Conservation (phyloP, 2,329 filamentous ascomycete genomes). For the Venturia asperata region DNA sequence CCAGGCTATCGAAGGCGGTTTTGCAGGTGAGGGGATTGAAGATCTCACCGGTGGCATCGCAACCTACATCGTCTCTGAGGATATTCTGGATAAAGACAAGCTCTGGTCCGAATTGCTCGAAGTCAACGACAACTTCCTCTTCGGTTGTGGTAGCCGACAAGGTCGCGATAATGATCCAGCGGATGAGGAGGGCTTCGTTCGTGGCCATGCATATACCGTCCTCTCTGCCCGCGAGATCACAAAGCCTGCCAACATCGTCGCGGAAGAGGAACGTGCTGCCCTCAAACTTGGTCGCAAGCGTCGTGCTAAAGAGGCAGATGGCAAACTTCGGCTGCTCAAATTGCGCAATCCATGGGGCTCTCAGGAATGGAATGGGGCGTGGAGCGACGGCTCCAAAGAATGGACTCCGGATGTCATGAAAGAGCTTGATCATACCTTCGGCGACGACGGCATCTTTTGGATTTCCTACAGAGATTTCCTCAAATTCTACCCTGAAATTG, state of each 20-base stretch:
- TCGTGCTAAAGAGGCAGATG: constrained; percentile 18
- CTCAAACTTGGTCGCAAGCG: constrained; percentile 10
- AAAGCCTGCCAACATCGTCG: constrained; percentile 15
- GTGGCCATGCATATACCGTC: constrained; percentile 49
- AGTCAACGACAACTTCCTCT: constrained; percentile 72
- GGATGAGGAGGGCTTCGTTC: constrained; percentile 37
- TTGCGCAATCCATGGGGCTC: constrained; percentile 66
- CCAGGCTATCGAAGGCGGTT: constrained; percentile 64
- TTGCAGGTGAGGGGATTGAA: constrained; percentile 53
- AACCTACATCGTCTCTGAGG: constrained; percentile 57
- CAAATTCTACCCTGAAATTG: constrained; percentile 44
- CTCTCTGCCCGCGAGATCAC: constrained; percentile 48
- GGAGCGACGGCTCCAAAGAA: constrained; percentile 74
- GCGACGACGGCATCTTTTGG: constrained; percentile 61
- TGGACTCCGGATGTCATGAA: constrained; percentile 75
- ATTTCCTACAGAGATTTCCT: constrained; percentile 46
- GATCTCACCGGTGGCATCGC: constrained; percentile 62
- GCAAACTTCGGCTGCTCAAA: constrained; percentile 48
- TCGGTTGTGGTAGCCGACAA: constrained; percentile 50
- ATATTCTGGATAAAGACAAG: constrained; percentile 67
- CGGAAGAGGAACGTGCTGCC: constrained; percentile 13
- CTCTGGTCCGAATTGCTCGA: constrained; percentile 77
- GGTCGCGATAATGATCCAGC: constrained; percentile 46
- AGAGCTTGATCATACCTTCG: constrained; percentile 64
- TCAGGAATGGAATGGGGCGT: constrained; percentile 70